Evolutionary conservation across 2,329 filamentous ascomycete species (phyloP), one percentile per base, ranked within the genome.

Genomic region (Arthrinium puccinioides): DNA sequence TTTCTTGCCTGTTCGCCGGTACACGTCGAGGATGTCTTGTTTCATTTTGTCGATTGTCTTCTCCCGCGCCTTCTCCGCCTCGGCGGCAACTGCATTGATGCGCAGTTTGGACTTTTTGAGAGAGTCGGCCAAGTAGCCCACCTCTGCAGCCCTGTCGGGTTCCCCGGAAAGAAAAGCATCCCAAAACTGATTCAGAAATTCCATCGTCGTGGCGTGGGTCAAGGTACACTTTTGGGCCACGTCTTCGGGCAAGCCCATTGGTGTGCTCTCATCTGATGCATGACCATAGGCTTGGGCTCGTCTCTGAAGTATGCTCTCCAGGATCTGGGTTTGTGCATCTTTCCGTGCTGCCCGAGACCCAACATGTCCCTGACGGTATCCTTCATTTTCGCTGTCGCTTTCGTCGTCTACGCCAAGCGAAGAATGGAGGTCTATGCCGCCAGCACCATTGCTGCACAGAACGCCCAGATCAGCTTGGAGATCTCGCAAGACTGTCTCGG

Each of bases 141-240:
- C 72, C 61, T 98, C 90, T 28, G 72, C 72, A 1, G 87, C 86
- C 23, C 87, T 81, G 42, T 87, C 82, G 1, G 85, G 66, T 54
- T 96, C 87, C 11, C 89, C 90, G 0, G 89, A 96, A 19, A 94
- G 72, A 54, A 94, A 98, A 0, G 89, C 80, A 23, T 78, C 75
- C 90, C 90, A 98, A 66, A 98, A 98, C 59, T 97, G 94, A 51
- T 90, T 86, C n/a, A 98, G 67, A 53, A 97, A 98, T 55, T 98
- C 92, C 25, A 86, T 83, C 0, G 87, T 94, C 0, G 92, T 98
- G 37, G 89, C 89, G 57, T 97, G 88, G 0, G 90, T 95, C 38
- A 79, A 60, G 27, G 62, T 64, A 47, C 76, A 79, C 38, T 75
- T 75, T 29, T 79, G 69, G 4, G 75, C 66, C 15, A 84, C 64